Evolutionary conservation across 768 basidiomycete genomes (phyloP).

Genomic region (Lactifluus pinguis): DNA sequence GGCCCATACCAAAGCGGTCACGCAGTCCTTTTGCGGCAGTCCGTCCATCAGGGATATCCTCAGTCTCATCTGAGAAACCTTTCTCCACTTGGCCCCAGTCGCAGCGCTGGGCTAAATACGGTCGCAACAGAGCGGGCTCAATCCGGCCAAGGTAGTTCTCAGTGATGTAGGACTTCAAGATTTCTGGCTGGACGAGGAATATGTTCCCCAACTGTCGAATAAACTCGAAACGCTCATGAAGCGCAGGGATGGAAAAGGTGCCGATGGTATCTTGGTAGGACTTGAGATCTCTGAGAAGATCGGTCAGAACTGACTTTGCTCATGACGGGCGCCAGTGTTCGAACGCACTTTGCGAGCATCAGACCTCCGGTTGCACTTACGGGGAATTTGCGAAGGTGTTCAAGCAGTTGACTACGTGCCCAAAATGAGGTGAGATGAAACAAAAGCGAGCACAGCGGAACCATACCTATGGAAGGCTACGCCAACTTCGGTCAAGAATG

Average conservation of each 20-base stretch:
- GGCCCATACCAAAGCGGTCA: constrained; percentile 52
- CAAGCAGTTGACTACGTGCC: constrained; percentile 64
- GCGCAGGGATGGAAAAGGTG: constrained; percentile 72
- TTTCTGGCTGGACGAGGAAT: constrained; percentile 93
- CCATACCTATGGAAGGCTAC: constrained; percentile 83
- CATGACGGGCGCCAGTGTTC: background rate
- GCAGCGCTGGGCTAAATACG: constrained; percentile 82
- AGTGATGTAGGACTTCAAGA: constrained; percentile 90
- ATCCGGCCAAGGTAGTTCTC: constrained; percentile 91
- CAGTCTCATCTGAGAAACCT: constrained; percentile 47
- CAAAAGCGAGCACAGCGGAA: background rate
- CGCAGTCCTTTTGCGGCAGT: constrained; percentile 48
- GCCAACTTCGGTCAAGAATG: constrained; percentile 89
- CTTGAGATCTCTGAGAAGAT: constrained; percentile 71
- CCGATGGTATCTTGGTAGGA: constrained; percentile 87
- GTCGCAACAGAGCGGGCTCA: constrained; percentile 75
- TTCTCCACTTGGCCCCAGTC: constrained; percentile 88
- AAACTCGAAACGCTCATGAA: constrained; percentile 96
- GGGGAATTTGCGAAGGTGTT: constrained; percentile 92
- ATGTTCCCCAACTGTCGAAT: constrained; percentile 94
- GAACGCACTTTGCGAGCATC: constrained; percentile 88
- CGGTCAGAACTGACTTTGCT: background rate
- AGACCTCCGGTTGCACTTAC: constrained; percentile 95
- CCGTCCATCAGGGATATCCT: constrained; percentile 28
- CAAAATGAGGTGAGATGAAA: background rate